Evolutionary conservation across 371 early-diverging fungal genomes (phyloP).

Genomic region (Mortierella sp.): DNA sequence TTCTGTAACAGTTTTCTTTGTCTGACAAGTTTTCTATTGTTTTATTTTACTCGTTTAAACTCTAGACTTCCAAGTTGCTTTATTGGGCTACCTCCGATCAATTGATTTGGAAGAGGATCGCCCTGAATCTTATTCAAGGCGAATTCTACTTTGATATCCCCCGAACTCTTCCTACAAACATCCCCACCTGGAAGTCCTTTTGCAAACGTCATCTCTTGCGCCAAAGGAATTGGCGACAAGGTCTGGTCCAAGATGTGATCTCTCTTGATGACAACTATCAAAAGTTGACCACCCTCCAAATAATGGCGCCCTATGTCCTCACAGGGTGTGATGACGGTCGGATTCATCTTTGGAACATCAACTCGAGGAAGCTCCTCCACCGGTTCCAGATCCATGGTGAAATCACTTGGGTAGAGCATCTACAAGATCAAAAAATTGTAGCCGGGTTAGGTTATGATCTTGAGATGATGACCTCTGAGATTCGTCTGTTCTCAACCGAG

Average conservation of each 20-base stretch:
- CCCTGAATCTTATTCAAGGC: slow-evolving; percentile 51
- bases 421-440: slow-evolving; percentile 45
- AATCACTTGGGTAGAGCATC: slow-evolving; percentile 56
- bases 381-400: slow-evolving; percentile 51
- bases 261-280: slow-evolving; percentile 49
- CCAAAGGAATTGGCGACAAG: slow-evolving; percentile 52
- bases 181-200: slow-evolving; percentile 54
- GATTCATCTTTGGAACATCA: slow-evolving; percentile 49
- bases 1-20: neutral
- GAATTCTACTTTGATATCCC: slow-evolving; percentile 57
- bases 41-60: neutral
- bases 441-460: slow-evolving; percentile 53
- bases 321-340: slow-evolving; percentile 55
- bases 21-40: neutral
- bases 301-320: slow-evolving; percentile 50
- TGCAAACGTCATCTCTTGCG: slow-evolving; percentile 53
- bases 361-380: slow-evolving; percentile 27
- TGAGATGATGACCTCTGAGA: slow-evolving; percentile 38
- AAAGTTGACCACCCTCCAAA: slow-evolving; percentile 54
- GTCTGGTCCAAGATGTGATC: slow-evolving; percentile 51
- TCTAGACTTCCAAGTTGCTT: slow-evolving; percentile 43
- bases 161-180: slow-evolving; percentile 36
- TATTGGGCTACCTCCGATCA: slow-evolving; percentile 54
- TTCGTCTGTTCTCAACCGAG: slow-evolving; percentile 56
- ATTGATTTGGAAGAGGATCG: slow-evolving; percentile 50